Evolutionary conservation across 2,329 filamentous ascomycete genomes (phyloP).

Genomic region (Penicillium sp.): DNA sequence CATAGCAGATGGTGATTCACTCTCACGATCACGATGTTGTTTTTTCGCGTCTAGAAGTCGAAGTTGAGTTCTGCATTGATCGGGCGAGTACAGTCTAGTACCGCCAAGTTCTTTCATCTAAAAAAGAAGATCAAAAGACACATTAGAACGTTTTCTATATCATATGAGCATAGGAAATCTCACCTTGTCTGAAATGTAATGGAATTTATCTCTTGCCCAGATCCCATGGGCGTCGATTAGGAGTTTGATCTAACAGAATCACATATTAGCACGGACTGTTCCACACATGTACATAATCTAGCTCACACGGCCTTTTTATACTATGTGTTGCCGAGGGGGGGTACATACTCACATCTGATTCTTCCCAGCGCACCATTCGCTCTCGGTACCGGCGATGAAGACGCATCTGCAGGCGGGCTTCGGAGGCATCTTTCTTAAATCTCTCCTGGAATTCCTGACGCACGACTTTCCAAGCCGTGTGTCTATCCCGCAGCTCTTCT

Average conservation of each 20-base stretch:
- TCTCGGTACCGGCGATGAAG: slow-evolving; percentile 40
- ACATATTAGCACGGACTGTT: slow-evolving; percentile 1
- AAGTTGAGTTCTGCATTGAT: slow-evolving; percentile 40
- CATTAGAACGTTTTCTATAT: not conserved
- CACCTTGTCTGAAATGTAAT: slow-evolving; percentile 43
- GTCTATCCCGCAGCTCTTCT: slow-evolving; percentile 38
- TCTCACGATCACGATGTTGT: slow-evolving; percentile 14
- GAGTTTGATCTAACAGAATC: slow-evolving; percentile 31
- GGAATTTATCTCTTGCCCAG: slow-evolving; percentile 42
- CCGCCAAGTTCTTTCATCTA: slow-evolving; percentile 39
- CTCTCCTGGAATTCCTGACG: slow-evolving; percentile 37
- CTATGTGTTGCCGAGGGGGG: slow-evolving; percentile 1
- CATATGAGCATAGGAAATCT: not conserved
- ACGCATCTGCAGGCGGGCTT: slow-evolving; percentile 46
- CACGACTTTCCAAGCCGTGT: slow-evolving; percentile 41
- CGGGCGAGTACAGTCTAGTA: slow-evolving; percentile 34
- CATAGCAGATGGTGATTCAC: slow-evolving; percentile 22
- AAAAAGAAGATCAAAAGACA: not conserved
- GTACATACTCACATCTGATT: slow-evolving; percentile 48
- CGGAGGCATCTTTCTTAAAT: slow-evolving; percentile 41
- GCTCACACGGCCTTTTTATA: not conserved
- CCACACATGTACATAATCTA: not conserved
- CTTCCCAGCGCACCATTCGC: slow-evolving; percentile 39
- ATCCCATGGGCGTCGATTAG: slow-evolving; percentile 39
- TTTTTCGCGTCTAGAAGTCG: slow-evolving; percentile 27